Evolutionary conservation across 2,329 filamentous ascomycete genomes (phyloP), one percentile per base, ranked within the genome.

Genomic region (Talaromyces atroroseus): DNA sequence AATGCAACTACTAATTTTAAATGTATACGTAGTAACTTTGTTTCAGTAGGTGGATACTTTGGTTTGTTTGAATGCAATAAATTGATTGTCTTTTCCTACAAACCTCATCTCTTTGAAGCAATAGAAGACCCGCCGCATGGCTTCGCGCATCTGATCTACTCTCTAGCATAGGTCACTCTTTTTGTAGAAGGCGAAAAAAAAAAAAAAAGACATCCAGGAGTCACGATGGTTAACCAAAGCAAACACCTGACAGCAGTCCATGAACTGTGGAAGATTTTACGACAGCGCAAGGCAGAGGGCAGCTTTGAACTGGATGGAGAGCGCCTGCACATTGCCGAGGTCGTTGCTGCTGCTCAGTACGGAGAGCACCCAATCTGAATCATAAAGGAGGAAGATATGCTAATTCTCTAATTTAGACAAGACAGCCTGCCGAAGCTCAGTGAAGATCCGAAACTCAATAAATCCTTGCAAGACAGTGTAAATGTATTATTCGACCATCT

Each of bases 401-500:
- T n/a, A n/a, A n/a, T n/a, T n/a, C n/a, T n/a, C n/a, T n/a, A n/a
- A n/a, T n/a, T n/a, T n/a, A 45, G 40, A 32, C 26, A 32, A 10
- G 26, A 32, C 26, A 32, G 26, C 10, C 5, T 32, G 26, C 26
- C 26, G 10, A 32, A 32, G 26, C 26, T 32, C 5, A 32, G 26
- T 10, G 29, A 46, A 24, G 38, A 52, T 34, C 50, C 50, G 12
- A 52, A 52, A 34, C 40, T 52, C 40, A 34, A 34, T 18, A 44
- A 52, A 32, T 42, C 24, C 11, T 44, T 52, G n/a, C 50, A 52
- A 29, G 50, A 52, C 21, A 52, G 50, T 45, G 36, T 52, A 7
- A 45, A 52, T 45, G 50, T 52, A 1, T 24, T 52, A 16, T 52
- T 52, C 18, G 50, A 52, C 40, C 50, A 52, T 32, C 40, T 52